A percentile compares a stretch with the other conserved stretches of the same genome.
phyloP scores from a whole-genome alignment of 805 yeast genomes.

The Jamesozyma gamospora region DNA sequence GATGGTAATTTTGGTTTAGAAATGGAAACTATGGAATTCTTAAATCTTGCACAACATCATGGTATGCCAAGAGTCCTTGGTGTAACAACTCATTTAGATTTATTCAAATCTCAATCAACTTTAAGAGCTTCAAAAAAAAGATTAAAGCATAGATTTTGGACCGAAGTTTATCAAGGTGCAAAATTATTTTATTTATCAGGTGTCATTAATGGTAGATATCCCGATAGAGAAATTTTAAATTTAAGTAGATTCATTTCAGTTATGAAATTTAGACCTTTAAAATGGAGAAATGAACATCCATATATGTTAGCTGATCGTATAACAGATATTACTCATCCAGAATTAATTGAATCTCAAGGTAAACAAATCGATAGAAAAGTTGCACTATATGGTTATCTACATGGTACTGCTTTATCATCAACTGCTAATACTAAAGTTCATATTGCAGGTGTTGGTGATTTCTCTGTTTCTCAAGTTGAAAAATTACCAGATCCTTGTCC shows the following conservation, averaged over 20 bases:
- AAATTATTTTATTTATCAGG: conserved; percentile 90
- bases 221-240: conserved; percentile 90
- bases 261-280: conserved; percentile 97
- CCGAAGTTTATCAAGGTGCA: conserved; percentile 98
- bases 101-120: conserved; percentile 82
- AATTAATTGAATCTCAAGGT: conserved; percentile 55
- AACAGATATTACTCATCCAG: conserved; percentile 91
- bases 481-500: conserved; percentile 98
- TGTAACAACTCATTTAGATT: conserved; percentile 88
- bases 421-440: conserved; percentile 65
- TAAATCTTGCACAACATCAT: conserved; percentile 92
- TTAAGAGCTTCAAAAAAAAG: conserved; percentile 85
- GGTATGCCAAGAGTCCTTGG: conserved; percentile 98
- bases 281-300: conserved; percentile 99
- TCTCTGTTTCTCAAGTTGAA: conserved; percentile 64
- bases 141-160: conserved; percentile 93
- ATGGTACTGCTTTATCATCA: conserved; percentile 77
- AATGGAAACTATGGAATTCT: conserved; percentile 99
- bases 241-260: conserved; percentile 87
- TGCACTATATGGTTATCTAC: conserved; percentile 88
- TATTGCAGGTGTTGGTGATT: conserved; percentile 93
- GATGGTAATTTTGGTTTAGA: conserved; percentile 98
- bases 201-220: conserved; percentile 93
- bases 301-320: conserved; percentile 84
- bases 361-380: conserved; percentile 80